phyloP scores from a whole-genome alignment of 495 filamentous ascomycete genomes.

The Platismatia glauca region DNA sequence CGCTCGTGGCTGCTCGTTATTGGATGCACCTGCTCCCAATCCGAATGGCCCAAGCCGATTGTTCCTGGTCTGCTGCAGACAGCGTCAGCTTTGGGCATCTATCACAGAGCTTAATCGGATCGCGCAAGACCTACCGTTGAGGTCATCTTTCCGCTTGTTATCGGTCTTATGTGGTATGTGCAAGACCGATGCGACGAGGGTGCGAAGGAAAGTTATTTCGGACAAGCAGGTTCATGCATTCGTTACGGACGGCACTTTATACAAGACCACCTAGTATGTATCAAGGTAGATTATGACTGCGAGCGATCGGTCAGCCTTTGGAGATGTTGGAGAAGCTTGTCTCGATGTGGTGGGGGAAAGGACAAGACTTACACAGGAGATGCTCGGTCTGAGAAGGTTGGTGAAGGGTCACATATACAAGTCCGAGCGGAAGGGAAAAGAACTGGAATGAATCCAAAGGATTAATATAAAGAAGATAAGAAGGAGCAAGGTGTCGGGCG shows the following conservation, averaged over 20 bases:
- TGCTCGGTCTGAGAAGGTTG: constrained; percentile 9
- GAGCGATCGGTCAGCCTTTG: constrained; percentile 12
- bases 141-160: constrained; percentile 18
- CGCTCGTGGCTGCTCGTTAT: constrained; percentile 33
- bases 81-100: constrained; percentile 9
- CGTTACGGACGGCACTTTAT: constrained; percentile 4
- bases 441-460: constrained; percentile 29
- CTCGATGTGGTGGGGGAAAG: not conserved
- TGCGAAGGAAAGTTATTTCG: constrained; percentile 4
- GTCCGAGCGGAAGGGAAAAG: constrained; percentile 9
- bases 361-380: constrained; percentile 19
- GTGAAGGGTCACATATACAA: constrained; percentile 16
- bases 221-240: constrained; percentile 3
- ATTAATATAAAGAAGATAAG: constrained; percentile 23
- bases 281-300: constrained; percentile 10
- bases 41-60: constrained; percentile 33
- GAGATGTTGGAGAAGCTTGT: not conserved
- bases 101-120: not conserved
- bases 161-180: constrained; percentile 2
- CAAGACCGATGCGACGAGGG: not conserved
- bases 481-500: constrained; percentile 25
- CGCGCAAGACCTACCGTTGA: constrained; percentile 20
- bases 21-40: constrained; percentile 31
- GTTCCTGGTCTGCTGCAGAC: constrained; percentile 21
- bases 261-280: constrained; percentile 5